Conservation (phyloP, 2,329 filamentous ascomycete genomes). For the Diaporthe amygdali region DNA sequence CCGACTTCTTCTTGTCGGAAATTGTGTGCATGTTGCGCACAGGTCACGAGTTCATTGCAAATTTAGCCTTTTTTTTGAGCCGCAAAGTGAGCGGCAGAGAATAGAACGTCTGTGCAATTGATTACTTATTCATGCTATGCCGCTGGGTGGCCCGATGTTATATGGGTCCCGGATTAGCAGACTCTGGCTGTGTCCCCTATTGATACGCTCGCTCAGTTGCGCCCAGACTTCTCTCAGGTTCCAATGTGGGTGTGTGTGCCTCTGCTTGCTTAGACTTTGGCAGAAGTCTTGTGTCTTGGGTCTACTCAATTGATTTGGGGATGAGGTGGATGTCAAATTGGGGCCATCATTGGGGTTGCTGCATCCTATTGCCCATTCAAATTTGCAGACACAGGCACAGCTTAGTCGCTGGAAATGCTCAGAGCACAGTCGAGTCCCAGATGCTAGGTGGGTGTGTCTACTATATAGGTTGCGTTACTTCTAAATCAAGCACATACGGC, state of each 20-base stretch:
- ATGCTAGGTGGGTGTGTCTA: not conserved
- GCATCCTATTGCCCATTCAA: not conserved
- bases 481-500: too few relatives aligned
- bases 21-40: not conserved
- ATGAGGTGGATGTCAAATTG: not conserved
- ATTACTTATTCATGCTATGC: not conserved
- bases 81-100: not conserved
- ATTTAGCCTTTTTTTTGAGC: not conserved
- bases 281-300: conserved; percentile 7
- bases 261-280: not conserved
- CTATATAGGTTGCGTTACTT: too few relatives aligned
- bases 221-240: not conserved
- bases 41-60: not conserved
- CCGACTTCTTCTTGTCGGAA: not conserved
- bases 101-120: not conserved
- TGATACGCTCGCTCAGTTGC: not conserved
- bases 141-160: not conserved
- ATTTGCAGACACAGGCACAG: not conserved
- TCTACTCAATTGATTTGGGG: not conserved
- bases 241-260: not conserved
- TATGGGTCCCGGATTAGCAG: not conserved
- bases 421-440: not conserved
- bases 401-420: not conserved
- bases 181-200: not conserved
- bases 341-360: not conserved